phyloP scores from a whole-genome alignment of 2,329 filamentous ascomycete species.

The Elsinoe fawcettii region DNA sequence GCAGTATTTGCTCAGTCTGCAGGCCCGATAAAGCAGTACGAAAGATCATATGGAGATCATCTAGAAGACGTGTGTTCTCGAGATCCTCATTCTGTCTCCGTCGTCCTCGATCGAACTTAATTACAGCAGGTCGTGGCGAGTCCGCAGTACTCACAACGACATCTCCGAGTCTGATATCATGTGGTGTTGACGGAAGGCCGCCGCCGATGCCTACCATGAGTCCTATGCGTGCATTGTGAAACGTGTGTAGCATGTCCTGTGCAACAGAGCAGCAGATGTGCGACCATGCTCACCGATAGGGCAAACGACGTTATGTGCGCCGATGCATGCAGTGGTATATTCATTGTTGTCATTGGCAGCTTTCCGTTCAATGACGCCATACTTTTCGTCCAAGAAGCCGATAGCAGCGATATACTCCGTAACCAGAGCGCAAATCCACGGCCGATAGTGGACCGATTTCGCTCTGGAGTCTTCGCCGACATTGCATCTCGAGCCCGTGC shows the following conservation, averaged over 20 bases:
- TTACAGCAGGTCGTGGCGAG: neutral
- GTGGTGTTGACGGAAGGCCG: constrained; percentile 17
- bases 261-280: constrained; percentile 21
- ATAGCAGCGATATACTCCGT: constrained; percentile 34
- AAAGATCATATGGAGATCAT: constrained; percentile 13
- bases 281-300: constrained; percentile 17
- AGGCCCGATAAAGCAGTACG: neutral
- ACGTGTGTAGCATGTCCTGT: constrained; percentile 20
- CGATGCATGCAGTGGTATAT: constrained; percentile 28
- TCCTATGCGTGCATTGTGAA: constrained; percentile 18
- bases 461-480: neutral
- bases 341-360: constrained; percentile 17
- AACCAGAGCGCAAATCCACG: constrained; percentile 40
- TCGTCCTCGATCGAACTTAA: neutral
- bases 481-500: neutral
- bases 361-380: constrained; percentile 20
- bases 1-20: neutral
- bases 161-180: constrained; percentile 27
- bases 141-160: constrained; percentile 19
- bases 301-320: constrained; percentile 29
- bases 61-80: neutral
- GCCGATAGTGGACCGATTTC: constrained; percentile 32
- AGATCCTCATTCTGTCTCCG: neutral
- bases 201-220: constrained; percentile 22
- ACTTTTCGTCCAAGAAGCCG: constrained; percentile 35